Conservation (phyloP, 306 rosid species). For the Cucumis melo region DNA sequence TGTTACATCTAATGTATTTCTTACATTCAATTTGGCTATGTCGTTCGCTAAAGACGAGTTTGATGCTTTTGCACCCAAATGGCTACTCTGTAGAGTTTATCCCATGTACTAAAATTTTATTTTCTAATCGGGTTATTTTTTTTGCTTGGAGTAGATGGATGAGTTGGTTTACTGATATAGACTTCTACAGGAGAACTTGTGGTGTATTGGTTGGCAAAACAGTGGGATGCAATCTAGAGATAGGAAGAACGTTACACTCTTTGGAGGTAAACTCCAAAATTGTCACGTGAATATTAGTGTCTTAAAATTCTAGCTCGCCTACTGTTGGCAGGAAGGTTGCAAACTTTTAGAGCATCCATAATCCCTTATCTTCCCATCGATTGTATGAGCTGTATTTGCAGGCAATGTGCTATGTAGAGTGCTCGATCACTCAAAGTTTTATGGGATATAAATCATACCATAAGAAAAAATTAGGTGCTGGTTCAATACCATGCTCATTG, state of each 20-base stretch:
- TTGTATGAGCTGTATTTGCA: background rate
- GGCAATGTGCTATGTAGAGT: background rate
- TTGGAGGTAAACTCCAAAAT: conserved; percentile 64
- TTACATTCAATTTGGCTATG: background rate
- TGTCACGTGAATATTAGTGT: background rate
- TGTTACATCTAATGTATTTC: background rate
- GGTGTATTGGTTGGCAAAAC: conserved; percentile 99
- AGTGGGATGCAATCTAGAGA: conserved; percentile 83
- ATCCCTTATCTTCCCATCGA: background rate
- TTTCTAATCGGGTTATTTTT: conserved; percentile 7
- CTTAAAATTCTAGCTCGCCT: background rate
- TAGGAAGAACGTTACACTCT: conserved; percentile 67
- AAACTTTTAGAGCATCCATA: background rate
- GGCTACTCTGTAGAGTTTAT: background rate
- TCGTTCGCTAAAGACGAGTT: background rate
- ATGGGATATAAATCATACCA: background rate
- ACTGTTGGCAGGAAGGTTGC: background rate
- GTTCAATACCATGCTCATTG: background rate
- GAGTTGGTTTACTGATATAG: conserved; percentile 9
- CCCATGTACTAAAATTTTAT: background rate
- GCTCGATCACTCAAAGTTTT: background rate
- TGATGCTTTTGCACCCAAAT: background rate
- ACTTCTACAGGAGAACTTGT: conserved; percentile 54
- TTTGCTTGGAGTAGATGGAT: background rate
- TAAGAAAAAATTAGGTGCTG: background rate